Evolutionary conservation across 139 green algal species (phyloP), one percentile per base, ranked within the genome.

Genomic region (Chlamydomonas sp.): DNA sequence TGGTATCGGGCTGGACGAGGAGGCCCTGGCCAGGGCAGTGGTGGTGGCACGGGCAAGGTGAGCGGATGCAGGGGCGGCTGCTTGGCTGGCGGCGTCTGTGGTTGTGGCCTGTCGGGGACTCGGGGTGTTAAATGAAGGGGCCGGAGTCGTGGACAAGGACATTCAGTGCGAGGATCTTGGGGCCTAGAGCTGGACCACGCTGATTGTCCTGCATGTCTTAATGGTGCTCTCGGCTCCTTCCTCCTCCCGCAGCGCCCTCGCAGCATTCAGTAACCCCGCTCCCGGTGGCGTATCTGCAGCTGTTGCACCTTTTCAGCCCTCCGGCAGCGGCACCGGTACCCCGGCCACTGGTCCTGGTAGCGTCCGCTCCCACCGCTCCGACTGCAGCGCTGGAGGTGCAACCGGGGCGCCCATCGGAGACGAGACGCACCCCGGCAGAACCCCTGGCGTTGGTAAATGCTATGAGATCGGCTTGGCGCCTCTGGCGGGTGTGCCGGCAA

Each of bases 11-110:
- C 31, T 49, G 31, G 31, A 49, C 31, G 80, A 86, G 68, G 80
- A 72, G 20, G 80, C 69, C 2, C 80, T 86, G 68, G 80, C 69
- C 59, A 58, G 58, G 69, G 80, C 80, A 7, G 18, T 86, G 18
- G 80, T 69, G 1, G 68, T 60, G 0, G 80, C 80, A 3, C 58
- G 69, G 0, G 80, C 80, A 2, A 86, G 80, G 80, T 86, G 60
- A 14, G 64, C 67, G 10, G 10, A 31, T 5, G 8, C 3, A 15
- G 10, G 10, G 67, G 14, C 14, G 14, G 7, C 67, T 15, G 67
- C 14, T 15, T 73, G 67, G 8, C 10, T 20, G 7, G 10, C 31
- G 31, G 31, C 31, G 31, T 49, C 4, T 73, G 67, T 31, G 67
- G 7, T 5, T n/a, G 8, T 76, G 69, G 3, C 7, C 4, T 57